Evolutionary conservation across 208 protist species (phyloP).

Genomic region (Acanthamoeba culbertsoni): DNA sequence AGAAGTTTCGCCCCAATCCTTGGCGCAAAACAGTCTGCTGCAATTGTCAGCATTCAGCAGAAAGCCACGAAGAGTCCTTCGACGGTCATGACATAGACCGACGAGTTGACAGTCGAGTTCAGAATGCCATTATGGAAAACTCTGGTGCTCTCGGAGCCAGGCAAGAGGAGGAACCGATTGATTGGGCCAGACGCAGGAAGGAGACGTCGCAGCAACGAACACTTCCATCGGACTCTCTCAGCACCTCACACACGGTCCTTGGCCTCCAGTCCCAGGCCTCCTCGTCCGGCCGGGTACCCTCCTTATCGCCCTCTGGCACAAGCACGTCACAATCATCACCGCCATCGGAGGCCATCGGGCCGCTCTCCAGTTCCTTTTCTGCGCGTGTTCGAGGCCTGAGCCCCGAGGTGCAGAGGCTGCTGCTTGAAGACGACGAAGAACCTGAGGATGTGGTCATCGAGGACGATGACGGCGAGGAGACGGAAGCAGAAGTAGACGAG

Average conservation of each 20-base stretch:
- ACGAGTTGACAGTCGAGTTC: background rate
- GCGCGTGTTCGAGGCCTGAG: background rate
- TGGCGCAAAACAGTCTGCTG: background rate
- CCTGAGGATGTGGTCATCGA: background rate
- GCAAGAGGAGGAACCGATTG: too few relatives aligned
- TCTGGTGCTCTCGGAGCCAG: too few relatives aligned
- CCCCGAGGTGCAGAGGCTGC: background rate
- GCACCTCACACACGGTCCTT: too few relatives aligned
- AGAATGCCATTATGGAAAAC: too few relatives aligned
- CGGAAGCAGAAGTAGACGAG: background rate
- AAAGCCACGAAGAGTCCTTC: background rate
- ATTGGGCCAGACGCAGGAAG: too few relatives aligned
- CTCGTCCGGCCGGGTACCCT: too few relatives aligned
- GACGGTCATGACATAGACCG: background rate
- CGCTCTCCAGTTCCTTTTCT: background rate
- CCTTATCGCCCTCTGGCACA: too few relatives aligned
- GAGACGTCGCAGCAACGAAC: too few relatives aligned
- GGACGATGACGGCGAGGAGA: background rate
- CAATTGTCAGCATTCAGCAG: constrained; percentile 4
- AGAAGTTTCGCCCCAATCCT: constrained; percentile 12
- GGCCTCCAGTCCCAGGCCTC: too few relatives aligned
- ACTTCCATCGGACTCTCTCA: too few relatives aligned
- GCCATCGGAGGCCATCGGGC: background rate
- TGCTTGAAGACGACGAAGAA: background rate
- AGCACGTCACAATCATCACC: background rate